Base-by-base conservation (phyloP, 208 protist genomes). In the Kentomonas sorsogonicus region DNA sequence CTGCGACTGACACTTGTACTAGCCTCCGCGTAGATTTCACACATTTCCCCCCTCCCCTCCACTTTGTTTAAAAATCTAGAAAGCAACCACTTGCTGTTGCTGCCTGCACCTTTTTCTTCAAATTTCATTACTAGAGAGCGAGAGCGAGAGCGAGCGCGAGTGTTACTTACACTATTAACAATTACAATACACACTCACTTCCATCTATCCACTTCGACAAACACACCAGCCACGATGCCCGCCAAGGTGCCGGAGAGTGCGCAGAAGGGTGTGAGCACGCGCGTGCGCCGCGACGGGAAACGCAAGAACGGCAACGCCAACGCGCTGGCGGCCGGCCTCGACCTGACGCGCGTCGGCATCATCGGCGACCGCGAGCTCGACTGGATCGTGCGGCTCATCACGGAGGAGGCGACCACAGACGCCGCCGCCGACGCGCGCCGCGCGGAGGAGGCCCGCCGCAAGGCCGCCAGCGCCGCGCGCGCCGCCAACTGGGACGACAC, bases 261-360 rank as follows among this genome's bases (percentile, higher is more conserved):
- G 3, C 55, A 61, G 55, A 9, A 43, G 5, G 43, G 43, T 11
- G 52, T 45, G 38, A 60, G 63, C 20, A 77, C 79, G 6, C 83
- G 88, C 11, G 88, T 75, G 6, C 83, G 88, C 15, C 63, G 53
- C 25, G 88, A 94, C 46, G 72, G 60, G 5, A 64, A 27, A 23
- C 83, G 88, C 2, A 78, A 65, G 31, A 62, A 84, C 18, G 88
- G 88, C 47, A 84, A 80, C 33, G 82, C 81, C 34, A 94, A 94
- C 65, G 84, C 84, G 20, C 82, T 94, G n/a, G 88, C 88, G 1
- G 34, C 59, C n/a, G 84, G 84, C 4, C 27, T 74, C 16, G 60
- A 83, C 50, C 34, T 87, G 7, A 67, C 66, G 18, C 77, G 72
- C 50, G 73, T 88, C 13, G 74, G 73, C 10, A 54, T 90, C 34